phyloP scores from a whole-genome alignment of 345 rosid genomes.

The Hevea brasiliensis region DNA sequence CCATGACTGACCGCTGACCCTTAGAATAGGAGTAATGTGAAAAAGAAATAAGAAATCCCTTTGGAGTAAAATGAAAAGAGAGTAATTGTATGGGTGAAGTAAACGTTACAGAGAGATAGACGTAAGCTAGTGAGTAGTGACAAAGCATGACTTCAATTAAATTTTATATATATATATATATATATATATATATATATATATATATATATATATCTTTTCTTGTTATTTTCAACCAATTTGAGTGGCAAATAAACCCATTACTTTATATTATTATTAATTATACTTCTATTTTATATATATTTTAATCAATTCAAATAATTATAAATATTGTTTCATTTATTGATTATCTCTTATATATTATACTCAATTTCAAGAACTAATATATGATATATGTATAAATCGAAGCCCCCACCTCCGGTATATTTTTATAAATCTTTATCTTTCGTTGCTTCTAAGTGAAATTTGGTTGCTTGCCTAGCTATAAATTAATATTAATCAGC shows the following conservation, averaged over 20 bases:
- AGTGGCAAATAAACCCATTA: no score
- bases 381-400: neutral
- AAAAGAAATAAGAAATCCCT: neutral
- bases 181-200: no score
- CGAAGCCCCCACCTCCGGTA: neutral
- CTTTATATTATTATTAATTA: no score
- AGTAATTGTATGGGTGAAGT: constrained; percentile 38
- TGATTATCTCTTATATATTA: no score
- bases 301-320: no score
- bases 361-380: no score
- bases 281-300: no score
- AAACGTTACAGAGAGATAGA: constrained; percentile 22
- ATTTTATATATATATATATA: neutral
- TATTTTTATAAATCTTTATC: constrained; percentile 15
- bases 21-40: neutral
- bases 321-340: no score
- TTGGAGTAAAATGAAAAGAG: constrained; percentile 14
- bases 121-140: constrained; percentile 31
- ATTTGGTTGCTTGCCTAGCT: no score
- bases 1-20: constrained; percentile 45
- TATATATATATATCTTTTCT: neutral
- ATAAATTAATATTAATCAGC: no score
- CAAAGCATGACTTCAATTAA: constrained; percentile 49
- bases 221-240: no score
- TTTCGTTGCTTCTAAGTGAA: constrained; percentile 31